A percentile compares a stretch with the other conserved stretches of the same genome.
These are phyloP conservation scores for Zea mays DNA, from an alignment of 176 grass and related monocot species.

Conservation along the genomic window Zm-B73-REFERENCE-NAM-5.0 NC_050096.1:224956501-224957000, in stretches of 20 bases:
- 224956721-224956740: constrained; percentile 71
- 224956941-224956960: constrained; percentile 63
- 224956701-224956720: constrained; percentile 51
- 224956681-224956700: constrained; percentile 68
- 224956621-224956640: constrained; percentile 57
- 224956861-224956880: constrained; percentile 73
- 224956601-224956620: constrained; percentile 49
- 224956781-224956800: constrained; percentile 54
- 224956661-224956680: constrained; percentile 57
- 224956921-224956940: constrained; percentile 60
- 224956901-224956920: constrained; percentile 49
- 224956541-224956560: constrained; percentile 24
- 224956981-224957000: constrained; percentile 62
- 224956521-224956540: constrained; percentile 65
- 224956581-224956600: constrained; percentile 71
- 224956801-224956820: constrained; percentile 66
- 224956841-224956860: constrained; percentile 50
- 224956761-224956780: constrained; percentile 32
- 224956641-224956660: constrained; percentile 58
- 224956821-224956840: constrained; percentile 55
- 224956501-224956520: constrained; percentile 81
- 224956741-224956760: constrained; percentile 52
- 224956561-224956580: constrained; percentile 60
- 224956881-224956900: constrained; percentile 57
- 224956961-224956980: constrained; percentile 50